Evolutionary conservation across 768 basidiomycete species (phyloP).

Genomic region (Tylopilus balloui): DNA sequence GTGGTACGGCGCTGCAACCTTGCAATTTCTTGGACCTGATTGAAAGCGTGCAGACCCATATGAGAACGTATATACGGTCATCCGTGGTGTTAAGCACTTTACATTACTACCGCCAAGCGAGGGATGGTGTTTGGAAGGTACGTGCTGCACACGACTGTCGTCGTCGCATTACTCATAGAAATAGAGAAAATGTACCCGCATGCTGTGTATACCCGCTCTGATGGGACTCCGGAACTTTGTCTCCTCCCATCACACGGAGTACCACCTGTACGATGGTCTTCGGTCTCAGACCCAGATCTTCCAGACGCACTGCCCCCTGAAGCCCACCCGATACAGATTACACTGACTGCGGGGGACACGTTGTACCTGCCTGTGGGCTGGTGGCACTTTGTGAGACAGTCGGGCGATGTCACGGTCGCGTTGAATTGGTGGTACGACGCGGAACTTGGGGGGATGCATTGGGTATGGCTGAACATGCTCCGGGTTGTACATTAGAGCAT

Average conservation of each 20-base stretch:
- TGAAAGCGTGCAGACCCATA: constrained; percentile 60
- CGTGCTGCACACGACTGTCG: constrained; percentile 6
- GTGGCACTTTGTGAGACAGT: constrained; percentile 89
- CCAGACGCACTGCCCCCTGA: constrained; percentile 44
- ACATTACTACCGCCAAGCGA: constrained; percentile 87
- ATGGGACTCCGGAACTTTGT: constrained; percentile 19
- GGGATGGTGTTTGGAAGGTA: constrained; percentile 78
- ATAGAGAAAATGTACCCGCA: constrained; percentile 61
- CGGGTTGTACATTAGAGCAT: constrained; percentile 32
- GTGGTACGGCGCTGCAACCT: constrained; percentile 46
- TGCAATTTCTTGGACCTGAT: neutral
- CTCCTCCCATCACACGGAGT: constrained; percentile 32
- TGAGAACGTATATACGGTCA: constrained; percentile 89
- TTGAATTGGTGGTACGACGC: constrained; percentile 91
- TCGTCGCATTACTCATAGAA: constrained; percentile 9
- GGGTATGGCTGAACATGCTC: constrained; percentile 65
- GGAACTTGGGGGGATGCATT: constrained; percentile 65
- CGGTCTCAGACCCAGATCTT: constrained; percentile 55
- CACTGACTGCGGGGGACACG: constrained; percentile 67
- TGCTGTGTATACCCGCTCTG: constrained; percentile 52
- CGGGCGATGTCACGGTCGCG: constrained; percentile 57
- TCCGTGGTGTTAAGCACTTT: constrained; percentile 82
- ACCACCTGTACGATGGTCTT: constrained; percentile 76
- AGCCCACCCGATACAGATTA: constrained; percentile 63
- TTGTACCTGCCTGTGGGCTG: constrained; percentile 90